Base-by-base conservation (phyloP, 495 filamentous ascomycete genomes). In the Mycothermus thermophilus region DNA sequence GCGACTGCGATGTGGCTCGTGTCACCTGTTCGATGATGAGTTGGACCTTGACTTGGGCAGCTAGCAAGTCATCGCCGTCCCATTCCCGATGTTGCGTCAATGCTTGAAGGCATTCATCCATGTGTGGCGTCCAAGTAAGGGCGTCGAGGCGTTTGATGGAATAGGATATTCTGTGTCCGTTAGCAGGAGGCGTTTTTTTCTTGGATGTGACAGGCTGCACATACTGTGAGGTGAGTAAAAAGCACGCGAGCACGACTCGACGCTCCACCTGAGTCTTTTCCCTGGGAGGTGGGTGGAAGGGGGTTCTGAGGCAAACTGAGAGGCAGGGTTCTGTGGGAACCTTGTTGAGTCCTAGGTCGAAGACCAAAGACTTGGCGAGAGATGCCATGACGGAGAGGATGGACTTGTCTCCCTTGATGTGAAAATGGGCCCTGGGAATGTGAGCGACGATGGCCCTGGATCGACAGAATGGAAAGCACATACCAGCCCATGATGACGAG, bases 331-430 rank as follows among this genome's bases (percentile, higher is more conserved):
- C 55, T 11, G 47, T 27, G 1, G 59, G 40, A 11, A 53, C 44
- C 38, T 64, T 65, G 41, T 75, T 67, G 13, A 79, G 60, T n/a
- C 66, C 62, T 16, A 75, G 57, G 27, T 76, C 72, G 15, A 54
- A 64, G 0, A 74, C 54, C 8, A 77, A 32, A 0, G 67, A 63
- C 33, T 66, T 60, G 3, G 71, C 55, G 13, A 77, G 51, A 31
- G 68, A 65, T 3, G 57, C 50, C 23, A 63, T 51, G 30, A 71
- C 54, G 12, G 57, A 57, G 14, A 66, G 51, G 14, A 52, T 51
- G 8, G 54, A 54, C 19, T 60, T 64, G 4, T 53, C 51, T 26
- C 34, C 35, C 19, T 40, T 40, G 10, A 52, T 27, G 32, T 41
- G 30, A 21, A 34, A 40, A 18, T 40, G 43, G 3, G 34, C 29